Percentiles rank a stretch among this genome's conserved stretches.
Conservation (phyloP, 2,329 filamentous ascomycete species). For the Colletotrichum liriopes region DNA sequence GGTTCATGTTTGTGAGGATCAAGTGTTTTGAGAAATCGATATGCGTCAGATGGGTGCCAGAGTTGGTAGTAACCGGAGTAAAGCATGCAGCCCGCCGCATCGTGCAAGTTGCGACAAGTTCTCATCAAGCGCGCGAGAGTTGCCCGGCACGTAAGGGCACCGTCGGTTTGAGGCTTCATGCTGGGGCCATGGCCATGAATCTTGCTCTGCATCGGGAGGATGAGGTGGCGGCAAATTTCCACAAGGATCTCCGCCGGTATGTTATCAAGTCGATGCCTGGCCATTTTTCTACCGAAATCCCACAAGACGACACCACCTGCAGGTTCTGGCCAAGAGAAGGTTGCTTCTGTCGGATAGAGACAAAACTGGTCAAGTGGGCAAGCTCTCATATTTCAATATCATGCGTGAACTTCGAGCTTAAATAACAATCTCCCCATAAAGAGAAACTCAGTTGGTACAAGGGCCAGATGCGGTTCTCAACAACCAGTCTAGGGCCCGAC, state of each 20-base stretch:
- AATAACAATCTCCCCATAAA: no score
- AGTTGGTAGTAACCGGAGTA: constrained; percentile 18
- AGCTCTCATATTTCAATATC: no score
- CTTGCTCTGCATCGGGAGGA: background rate
- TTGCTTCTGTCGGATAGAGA: no score
- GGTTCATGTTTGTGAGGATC: background rate
- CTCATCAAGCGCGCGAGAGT: constrained; percentile 21
- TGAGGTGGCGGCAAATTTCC: constrained; percentile 16
- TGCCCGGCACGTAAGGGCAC: constrained; percentile 1
- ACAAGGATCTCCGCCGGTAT: constrained; percentile 14
- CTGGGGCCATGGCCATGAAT: background rate
- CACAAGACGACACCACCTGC: no score
- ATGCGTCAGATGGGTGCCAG: constrained; percentile 5
- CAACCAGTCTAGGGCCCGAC: background rate
- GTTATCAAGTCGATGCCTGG: background rate
- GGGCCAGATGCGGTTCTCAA: background rate
- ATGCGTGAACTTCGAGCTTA: no score
- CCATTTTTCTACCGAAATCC: background rate
- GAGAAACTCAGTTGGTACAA: no score
- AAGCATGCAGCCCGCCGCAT: constrained; percentile 23
- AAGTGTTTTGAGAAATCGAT: constrained; percentile 4
- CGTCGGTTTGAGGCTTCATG: background rate
- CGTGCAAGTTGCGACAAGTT: constrained; percentile 23
- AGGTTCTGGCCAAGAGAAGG: background rate
- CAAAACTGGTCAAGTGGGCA: no score